Percentiles rank a stretch among this genome's conserved stretches.
Evolutionary conservation across 2,329 filamentous ascomycete species (phyloP).

Genomic region (Claviceps pazoutovae): DNA sequence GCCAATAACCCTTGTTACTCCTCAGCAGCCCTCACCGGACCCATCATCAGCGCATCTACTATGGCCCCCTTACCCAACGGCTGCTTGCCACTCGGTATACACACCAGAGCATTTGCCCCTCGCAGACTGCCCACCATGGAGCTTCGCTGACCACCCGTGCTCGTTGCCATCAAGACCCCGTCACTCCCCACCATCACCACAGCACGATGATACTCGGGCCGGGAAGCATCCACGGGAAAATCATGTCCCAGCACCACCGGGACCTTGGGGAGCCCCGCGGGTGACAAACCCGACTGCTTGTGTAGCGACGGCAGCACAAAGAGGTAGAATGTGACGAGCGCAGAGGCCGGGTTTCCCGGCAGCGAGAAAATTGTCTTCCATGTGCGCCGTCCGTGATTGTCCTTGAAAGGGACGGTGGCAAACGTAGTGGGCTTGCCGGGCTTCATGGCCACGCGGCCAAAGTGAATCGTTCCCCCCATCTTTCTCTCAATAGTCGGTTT

Average conservation of each 20-base stretch:
- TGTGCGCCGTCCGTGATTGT: slow-evolving; percentile 41
- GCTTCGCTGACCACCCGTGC: slow-evolving; percentile 83
- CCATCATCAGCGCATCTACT: slow-evolving; percentile 72
- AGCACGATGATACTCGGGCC: slow-evolving; percentile 85
- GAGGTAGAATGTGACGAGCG: slow-evolving; percentile 83
- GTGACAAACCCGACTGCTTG: slow-evolving; percentile 54
- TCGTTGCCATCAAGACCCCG: slow-evolving; percentile 57
- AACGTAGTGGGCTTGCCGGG: slow-evolving; percentile 97
- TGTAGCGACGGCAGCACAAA: slow-evolving; percentile 86
- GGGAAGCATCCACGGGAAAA: slow-evolving; percentile 61
- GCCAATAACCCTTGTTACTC: neutral
- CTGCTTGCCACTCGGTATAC: slow-evolving; percentile 52
- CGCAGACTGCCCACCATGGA: slow-evolving; percentile 79
- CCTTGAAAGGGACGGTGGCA: slow-evolving; percentile 64
- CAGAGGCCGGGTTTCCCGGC: slow-evolving; percentile 86
- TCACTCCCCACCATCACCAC: slow-evolving; percentile 52
- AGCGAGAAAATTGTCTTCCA: slow-evolving; percentile 72
- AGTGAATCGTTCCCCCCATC: slow-evolving; percentile 86
- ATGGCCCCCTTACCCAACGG: slow-evolving; percentile 53
- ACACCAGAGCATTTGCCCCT: slow-evolving; percentile 75
- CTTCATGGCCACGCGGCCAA: slow-evolving; percentile 94
- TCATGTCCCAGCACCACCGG: slow-evolving; percentile 59
- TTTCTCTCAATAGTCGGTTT: slow-evolving; percentile 90
- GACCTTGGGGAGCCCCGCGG: slow-evolving; percentile 56
- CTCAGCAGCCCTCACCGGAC: slow-evolving; percentile 21